These are phyloP conservation scores for Mycena polygramma DNA, from an alignment of 768 basidiomycete genomes.

Conservation along the genomic window DNA sequence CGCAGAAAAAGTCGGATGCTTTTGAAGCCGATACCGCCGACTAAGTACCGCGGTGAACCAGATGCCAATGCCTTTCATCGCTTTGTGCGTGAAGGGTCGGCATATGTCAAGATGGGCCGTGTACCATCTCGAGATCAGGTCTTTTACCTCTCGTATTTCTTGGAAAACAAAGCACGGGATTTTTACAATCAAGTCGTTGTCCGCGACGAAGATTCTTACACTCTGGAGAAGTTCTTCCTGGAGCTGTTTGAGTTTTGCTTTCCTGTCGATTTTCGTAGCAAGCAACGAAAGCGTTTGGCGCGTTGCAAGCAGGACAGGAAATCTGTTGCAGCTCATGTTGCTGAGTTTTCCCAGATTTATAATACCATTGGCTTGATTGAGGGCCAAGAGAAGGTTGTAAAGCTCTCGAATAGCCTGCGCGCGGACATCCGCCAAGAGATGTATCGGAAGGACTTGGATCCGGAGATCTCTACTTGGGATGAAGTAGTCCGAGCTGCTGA, in stretches of 20 bases:
- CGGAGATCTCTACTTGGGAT: constrained; percentile 31
- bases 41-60: constrained; percentile 43
- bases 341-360: constrained; percentile 40
- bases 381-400: constrained; percentile 38
- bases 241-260: constrained; percentile 56
- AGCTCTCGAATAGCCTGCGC: constrained; percentile 44
- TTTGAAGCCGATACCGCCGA: constrained; percentile 43
- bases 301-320: constrained; percentile 18
- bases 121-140: constrained; percentile 34
- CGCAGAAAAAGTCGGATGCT: constrained; percentile 22
- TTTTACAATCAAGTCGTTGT: constrained; percentile 52
- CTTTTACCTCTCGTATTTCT: constrained; percentile 44
- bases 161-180: constrained; percentile 48
- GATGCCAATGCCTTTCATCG: constrained; percentile 41
- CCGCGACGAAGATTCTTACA: constrained; percentile 43
- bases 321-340: constrained; percentile 42
- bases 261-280: constrained; percentile 43
- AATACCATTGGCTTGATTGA: constrained; percentile 41
- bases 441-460: constrained; percentile 39
- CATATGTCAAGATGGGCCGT: constrained; percentile 41
- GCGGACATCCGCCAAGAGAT: constrained; percentile 41
- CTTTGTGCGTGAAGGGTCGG: constrained; percentile 43
- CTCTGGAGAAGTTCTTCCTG: constrained; percentile 45
- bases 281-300: constrained; percentile 12
- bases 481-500: constrained; percentile 46